phyloP scores from a whole-genome alignment of 805 yeast species.

The Cyberlindnera mrakii region DNA sequence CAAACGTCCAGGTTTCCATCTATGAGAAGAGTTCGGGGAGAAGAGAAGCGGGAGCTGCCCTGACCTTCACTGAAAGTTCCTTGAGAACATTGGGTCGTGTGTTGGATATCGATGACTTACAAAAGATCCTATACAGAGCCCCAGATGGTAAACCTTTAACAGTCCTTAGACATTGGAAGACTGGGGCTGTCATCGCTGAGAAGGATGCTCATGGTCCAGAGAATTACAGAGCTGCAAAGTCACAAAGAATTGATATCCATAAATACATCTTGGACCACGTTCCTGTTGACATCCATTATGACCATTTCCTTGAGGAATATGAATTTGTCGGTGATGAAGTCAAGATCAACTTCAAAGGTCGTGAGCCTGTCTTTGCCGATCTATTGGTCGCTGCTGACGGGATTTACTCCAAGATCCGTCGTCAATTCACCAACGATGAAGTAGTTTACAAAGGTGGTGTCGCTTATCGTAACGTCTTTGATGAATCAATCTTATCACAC shows the following conservation, averaged over 20 bases:
- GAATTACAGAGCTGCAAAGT: constrained; percentile 6
- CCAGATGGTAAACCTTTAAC: constrained; percentile 1
- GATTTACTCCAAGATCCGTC: constrained; percentile 13
- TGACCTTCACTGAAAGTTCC: constrained; percentile 9
- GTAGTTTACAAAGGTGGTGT: constrained; percentile 11
- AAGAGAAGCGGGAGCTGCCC: constrained; percentile 15
- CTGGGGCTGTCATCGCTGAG: too few species aligned
- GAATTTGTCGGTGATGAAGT: constrained; percentile 3
- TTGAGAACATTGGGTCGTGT: constrained; percentile 4
- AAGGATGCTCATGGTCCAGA: too few species aligned
- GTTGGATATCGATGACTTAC: constrained; percentile 10
- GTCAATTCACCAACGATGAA: constrained; percentile 11
- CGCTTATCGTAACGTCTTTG: constrained; percentile 13
- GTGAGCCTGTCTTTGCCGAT: constrained; percentile 6
- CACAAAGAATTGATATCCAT: constrained; percentile 9
- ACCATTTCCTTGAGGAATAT: constrained; percentile 1
- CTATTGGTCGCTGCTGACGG: constrained; percentile 13
- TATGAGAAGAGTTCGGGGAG: constrained; percentile 9
- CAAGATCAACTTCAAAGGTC: constrained; percentile 5
- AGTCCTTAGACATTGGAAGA: constrained; percentile 10
- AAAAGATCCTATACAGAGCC: constrained; percentile 7
- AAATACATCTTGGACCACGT: constrained; percentile 5
- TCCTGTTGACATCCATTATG: constrained; percentile 3
- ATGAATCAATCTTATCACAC: constrained; percentile 4
- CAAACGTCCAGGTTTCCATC: constrained; percentile 8